Percentiles rank a stretch among this genome's conserved stretches.
These are phyloP conservation scores for Chromosphaera perkinsii DNA, from an alignment of 208 protist species.

Conservation along the genomic window DNA sequence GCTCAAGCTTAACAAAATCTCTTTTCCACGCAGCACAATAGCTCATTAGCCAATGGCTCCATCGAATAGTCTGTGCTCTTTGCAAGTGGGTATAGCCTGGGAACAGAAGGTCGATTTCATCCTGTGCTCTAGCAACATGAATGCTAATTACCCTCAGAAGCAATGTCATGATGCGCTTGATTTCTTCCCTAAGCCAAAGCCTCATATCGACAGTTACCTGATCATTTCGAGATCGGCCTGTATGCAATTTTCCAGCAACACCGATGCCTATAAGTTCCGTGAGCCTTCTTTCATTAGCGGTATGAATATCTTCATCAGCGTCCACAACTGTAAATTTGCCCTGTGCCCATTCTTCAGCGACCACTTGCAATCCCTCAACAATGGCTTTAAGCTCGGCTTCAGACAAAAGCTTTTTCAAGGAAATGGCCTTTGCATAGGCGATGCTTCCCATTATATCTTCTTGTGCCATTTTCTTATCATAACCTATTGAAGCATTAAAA, in stretches of 20 bases:
- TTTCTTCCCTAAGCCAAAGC: slow-evolving; percentile 53
- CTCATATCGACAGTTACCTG: slow-evolving; percentile 54
- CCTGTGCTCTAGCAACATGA: slow-evolving; percentile 28
- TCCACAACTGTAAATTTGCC: slow-evolving; percentile 15
- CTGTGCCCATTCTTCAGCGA: slow-evolving; percentile 31
- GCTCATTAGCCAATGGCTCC: slow-evolving; percentile 50
- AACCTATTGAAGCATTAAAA: slow-evolving; percentile 50
- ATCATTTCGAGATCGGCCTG: slow-evolving; percentile 49
- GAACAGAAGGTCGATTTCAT: slow-evolving; percentile 42
- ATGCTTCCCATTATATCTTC: slow-evolving; percentile 15
- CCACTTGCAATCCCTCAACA: slow-evolving; percentile 3
- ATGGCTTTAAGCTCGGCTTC: slow-evolving; percentile 7
- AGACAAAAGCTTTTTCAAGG: slow-evolving; percentile 12
- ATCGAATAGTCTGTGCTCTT: slow-evolving; percentile 59
- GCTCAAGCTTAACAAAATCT: slow-evolving; percentile 14
- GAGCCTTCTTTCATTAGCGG: slow-evolving; percentile 53
- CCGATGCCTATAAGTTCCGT: slow-evolving; percentile 50
- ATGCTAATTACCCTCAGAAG: slow-evolving; percentile 32
- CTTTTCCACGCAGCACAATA: slow-evolving; percentile 19
- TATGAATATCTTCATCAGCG: slow-evolving; percentile 60
- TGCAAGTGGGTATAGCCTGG: slow-evolving; percentile 54
- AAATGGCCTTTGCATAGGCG: slow-evolving; percentile 27
- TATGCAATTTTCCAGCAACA: slow-evolving; percentile 62
- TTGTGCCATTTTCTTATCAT: slow-evolving; percentile 49
- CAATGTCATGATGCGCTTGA: slow-evolving; percentile 16